Base-by-base conservation (phyloP, 1,284 basidiomycete genomes). In the Sanghuangporus baumii region DNA sequence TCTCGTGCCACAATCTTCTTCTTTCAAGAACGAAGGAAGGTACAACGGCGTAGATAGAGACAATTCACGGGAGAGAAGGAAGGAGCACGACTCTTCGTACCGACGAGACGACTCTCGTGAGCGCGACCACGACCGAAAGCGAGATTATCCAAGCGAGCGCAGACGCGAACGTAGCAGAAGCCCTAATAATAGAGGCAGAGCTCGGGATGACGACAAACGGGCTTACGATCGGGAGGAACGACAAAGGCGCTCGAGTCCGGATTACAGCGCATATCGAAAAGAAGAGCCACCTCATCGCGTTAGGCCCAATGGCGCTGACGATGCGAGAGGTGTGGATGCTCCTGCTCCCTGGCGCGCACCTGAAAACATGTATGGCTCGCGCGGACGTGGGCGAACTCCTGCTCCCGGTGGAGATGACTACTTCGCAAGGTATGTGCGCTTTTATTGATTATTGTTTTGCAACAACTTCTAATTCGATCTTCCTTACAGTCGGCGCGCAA, bases 401-500 rank as follows among this genome's bases (percentile, higher is more conserved):
- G 59, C 62, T 46, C 57, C 60, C 37, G 64, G 66, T 23, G 69
- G 70, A 2, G 59, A 67, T 11, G 69, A 68, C 47, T 69, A 63
- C 38, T 67, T 74, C 37, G 73, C 74, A 52, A 67, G 67, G 74
- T 69, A 56, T 43, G 66, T 63, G 37, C 26, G 2, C 16, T 23
- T n/a, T 23, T 16, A 37, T 69, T 52, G 59, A 65, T 61, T 46
- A 16, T 61, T 23, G 16, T 18, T 26, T 8, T 18, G 31, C 20
- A 47, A 31, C 47, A 40, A 14, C 8, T 58, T 31, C 55, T 69
- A 43, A 14, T 14, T 23, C 23, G 43, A 46, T 63, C 54, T 60
- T 50, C 11, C 56, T 51, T 67, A 26, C 62, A 96, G 94, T 69
- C 93, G 94, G 26, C 81, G 92, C 58, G 72, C 80, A 62, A 86